Evolutionary conservation across 2,329 filamentous ascomycete genomes (phyloP).

Genomic region (Colletotrichum melonis): DNA sequence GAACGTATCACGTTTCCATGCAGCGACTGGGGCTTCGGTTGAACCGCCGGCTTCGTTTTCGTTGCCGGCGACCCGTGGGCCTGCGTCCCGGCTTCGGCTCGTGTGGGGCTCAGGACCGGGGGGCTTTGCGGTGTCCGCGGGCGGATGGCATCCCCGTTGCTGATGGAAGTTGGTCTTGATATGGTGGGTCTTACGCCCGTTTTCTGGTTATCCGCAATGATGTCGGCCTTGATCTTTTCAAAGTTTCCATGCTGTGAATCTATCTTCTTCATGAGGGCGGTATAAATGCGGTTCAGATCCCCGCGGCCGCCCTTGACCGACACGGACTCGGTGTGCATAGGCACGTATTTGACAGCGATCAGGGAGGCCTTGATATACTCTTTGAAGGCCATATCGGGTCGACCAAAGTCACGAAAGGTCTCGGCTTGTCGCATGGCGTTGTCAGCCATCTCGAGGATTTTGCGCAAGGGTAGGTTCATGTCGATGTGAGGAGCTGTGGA

Average conservation of each 20-base stretch:
- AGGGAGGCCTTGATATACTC: slow-evolving; percentile 87
- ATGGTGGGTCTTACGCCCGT: slow-evolving; percentile 65
- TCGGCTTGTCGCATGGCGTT: slow-evolving; percentile 68
- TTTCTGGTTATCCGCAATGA: slow-evolving; percentile 71
- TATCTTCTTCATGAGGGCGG: slow-evolving; percentile 62
- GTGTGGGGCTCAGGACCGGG: slow-evolving; percentile 34
- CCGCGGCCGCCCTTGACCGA: slow-evolving; percentile 67
- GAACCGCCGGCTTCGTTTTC: slow-evolving; percentile 60
- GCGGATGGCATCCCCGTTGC: slow-evolving; percentile 18
- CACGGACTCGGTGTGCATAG: slow-evolving; percentile 79
- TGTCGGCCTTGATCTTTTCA: slow-evolving; percentile 67
- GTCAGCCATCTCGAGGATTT: slow-evolving; percentile 65
- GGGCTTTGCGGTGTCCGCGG: slow-evolving; percentile 32
- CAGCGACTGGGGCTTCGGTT: slow-evolving; percentile 75
- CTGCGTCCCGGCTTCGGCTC: slow-evolving; percentile 1
- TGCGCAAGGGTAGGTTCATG: slow-evolving; percentile 61
- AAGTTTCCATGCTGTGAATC: slow-evolving; percentile 60
- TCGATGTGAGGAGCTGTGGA: slow-evolving; percentile 59
- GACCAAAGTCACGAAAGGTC: slow-evolving; percentile 70
- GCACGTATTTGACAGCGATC: slow-evolving; percentile 81
- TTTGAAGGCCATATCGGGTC: slow-evolving; percentile 80
- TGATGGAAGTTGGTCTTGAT: slow-evolving; percentile 22
- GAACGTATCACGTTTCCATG: slow-evolving; percentile 69
- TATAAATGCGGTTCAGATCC: slow-evolving; percentile 60
- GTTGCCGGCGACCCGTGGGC: slow-evolving; percentile 31